Evolutionary conservation across 2,329 filamentous ascomycete genomes (phyloP).

Genomic region (Corinectria fuckeliana): DNA sequence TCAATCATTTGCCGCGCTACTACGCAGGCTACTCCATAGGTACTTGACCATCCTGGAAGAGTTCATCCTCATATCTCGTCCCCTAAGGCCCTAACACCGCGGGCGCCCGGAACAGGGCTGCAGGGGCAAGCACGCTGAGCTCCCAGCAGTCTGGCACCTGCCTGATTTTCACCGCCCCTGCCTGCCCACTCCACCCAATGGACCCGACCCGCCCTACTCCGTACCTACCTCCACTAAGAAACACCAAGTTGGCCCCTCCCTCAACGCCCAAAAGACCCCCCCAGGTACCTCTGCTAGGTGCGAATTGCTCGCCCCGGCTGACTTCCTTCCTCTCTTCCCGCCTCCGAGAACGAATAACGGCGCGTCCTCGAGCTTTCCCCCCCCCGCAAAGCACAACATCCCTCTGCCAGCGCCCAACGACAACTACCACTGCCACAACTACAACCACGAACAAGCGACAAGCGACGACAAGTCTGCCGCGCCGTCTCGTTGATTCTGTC

Average conservation of each 20-base stretch:
- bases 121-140: no score
- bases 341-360: conserved; percentile 34
- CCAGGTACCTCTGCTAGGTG: background rate
- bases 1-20: background rate
- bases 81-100: background rate
- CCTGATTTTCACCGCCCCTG: background rate
- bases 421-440: conserved; percentile 26
- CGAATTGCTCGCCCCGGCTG: conserved; percentile 6
- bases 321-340: conserved; percentile 15
- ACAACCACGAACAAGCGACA: conserved; percentile 33
- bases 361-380: conserved; percentile 33
- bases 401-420: conserved; percentile 35
- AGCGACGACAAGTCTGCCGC: conserved; percentile 20
- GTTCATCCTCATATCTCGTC: background rate
- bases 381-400: conserved; percentile 40
- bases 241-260: background rate
- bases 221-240: no score
- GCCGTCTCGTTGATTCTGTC: conserved; percentile 6
- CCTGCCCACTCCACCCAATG: background rate
- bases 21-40: background rate
- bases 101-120: background rate
- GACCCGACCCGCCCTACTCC: background rate
- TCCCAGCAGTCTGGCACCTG: background rate
- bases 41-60: background rate
- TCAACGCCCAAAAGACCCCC: background rate